Conservation (phyloP, 192 early-diverging fungal species). For the Mortierella antarctica region DNA sequence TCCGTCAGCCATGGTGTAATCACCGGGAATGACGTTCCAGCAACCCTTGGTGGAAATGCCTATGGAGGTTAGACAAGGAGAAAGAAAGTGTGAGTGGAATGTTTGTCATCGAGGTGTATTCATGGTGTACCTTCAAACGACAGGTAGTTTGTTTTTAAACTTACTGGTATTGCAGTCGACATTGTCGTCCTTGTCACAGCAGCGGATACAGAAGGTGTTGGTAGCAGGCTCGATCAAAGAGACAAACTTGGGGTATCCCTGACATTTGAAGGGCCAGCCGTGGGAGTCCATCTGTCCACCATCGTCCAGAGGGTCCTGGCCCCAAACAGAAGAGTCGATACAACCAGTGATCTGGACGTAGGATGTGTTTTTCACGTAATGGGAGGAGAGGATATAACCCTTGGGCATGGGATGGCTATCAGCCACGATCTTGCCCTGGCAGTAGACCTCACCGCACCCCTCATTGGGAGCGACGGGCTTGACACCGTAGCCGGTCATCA, state of each 20-base stretch:
- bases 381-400: conserved; percentile 11
- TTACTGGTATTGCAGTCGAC: conserved; percentile 35
- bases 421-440: not conserved
- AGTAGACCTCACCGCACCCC: conserved; percentile 27
- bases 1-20: conserved; percentile 34
- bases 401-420: not conserved
- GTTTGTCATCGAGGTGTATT: not conserved
- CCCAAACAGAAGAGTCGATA: conserved; percentile 39
- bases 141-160: not conserved
- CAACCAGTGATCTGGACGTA: conserved; percentile 53
- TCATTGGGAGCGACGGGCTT: conserved; percentile 29
- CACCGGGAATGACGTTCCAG: conserved; percentile 48
- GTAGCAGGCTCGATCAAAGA: conserved; percentile 55
- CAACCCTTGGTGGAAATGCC: conserved; percentile 45
- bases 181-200: conserved; percentile 39
- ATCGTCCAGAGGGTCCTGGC: conserved; percentile 27
- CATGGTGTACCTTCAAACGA: not conserved
- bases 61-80: not conserved
- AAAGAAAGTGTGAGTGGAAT: not conserved
- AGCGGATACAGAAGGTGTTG: conserved; percentile 59
- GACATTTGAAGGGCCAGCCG: conserved; percentile 51
- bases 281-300: conserved; percentile 57
- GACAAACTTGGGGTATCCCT: conserved; percentile 54
- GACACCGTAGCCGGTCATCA: conserved; percentile 21
- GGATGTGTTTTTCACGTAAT: conserved; percentile 17